These are phyloP conservation scores for Astrothelium subdiscretum DNA, from an alignment of 495 filamentous ascomycete species.

Conservation along the genomic window DNA sequence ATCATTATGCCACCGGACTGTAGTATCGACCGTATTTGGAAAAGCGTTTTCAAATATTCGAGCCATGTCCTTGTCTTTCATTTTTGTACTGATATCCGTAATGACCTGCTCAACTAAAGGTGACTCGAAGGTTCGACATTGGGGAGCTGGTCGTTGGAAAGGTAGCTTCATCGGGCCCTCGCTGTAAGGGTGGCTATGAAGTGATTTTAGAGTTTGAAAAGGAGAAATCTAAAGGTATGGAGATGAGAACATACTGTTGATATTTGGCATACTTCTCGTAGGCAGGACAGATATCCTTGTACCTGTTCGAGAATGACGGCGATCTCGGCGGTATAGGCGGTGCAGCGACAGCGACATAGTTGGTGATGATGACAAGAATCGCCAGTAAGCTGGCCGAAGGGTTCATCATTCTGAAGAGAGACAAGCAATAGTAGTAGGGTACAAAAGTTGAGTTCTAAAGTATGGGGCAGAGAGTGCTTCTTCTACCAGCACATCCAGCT, in stretches of 20 bases:
- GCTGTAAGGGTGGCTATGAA: slow-evolving; percentile 57
- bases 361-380: not conserved
- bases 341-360: not conserved
- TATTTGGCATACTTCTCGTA: slow-evolving; percentile 37
- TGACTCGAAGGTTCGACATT: slow-evolving; percentile 83
- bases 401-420: not conserved
- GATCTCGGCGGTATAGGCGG: not conserved
- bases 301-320: slow-evolving; percentile 5
- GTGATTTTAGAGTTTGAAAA: not conserved
- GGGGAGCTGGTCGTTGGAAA: slow-evolving; percentile 70
- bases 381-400: not conserved
- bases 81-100: slow-evolving; percentile 59
- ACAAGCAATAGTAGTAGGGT: not conserved
- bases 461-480: not conserved
- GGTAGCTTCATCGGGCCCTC: slow-evolving; percentile 69
- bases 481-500: no score
- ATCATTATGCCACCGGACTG: slow-evolving; percentile 64
- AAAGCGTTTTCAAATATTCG: slow-evolving; percentile 95
- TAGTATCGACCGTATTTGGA: slow-evolving; percentile 89
- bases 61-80: slow-evolving; percentile 81
- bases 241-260: slow-evolving; percentile 29
- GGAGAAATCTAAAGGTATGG: not conserved
- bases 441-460: not conserved
- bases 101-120: slow-evolving; percentile 81
- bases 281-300: slow-evolving; percentile 35